Base-by-base conservation (phyloP, 2,329 filamentous ascomycete genomes). In the Aspergillus sp. region DNA sequence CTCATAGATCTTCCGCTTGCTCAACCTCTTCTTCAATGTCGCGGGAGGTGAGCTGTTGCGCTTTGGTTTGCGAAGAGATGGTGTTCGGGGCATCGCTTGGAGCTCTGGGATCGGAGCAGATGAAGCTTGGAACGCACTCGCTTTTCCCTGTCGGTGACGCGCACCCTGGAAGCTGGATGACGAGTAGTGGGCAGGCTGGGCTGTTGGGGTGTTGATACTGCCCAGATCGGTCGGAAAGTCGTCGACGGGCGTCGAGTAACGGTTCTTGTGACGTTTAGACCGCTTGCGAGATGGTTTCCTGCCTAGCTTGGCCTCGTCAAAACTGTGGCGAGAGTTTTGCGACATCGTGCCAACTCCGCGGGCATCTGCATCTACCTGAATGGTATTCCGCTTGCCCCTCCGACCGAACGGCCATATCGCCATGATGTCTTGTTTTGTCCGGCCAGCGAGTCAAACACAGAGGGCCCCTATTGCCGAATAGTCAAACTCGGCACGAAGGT, bases 381-480 rank as follows among this genome's bases (percentile, higher is more conserved):
- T 82, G 66, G 81, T 83, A 73, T 85, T 85, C 76, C 87, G 87
- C 75, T 86, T 87, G 76, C 84, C 87, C 77, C 83, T 88, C 70
- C 88, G 87, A 76, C 87, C 83, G 76, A 96, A 96, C 61, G 88
- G 90, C 91, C 91, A 96, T 75, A 93, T 79, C 72, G 88, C 86
- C 90, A 93, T 93, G 68, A 66, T 70, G 70, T 50, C 62, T 55
- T 55, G 41, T 65, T 52, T 56, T 53, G 46, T 57, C 59, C 62
- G 55, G 63, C 51, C 43, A 57, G 57, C 59, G 54, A 62, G 59
- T 67, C 64, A 67, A 64, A 59, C 39, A 60, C 56, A 56, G 52
- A 60, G 50, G 57, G 59, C 49, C 64, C 55, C 59, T 57, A 50
- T 54, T 60, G 53, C 64, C 49, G 55, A 49, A 57, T 55, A 55